Conservation (phyloP, 176 grass and related monocot genomes). For the Oryza punctata region DNA sequence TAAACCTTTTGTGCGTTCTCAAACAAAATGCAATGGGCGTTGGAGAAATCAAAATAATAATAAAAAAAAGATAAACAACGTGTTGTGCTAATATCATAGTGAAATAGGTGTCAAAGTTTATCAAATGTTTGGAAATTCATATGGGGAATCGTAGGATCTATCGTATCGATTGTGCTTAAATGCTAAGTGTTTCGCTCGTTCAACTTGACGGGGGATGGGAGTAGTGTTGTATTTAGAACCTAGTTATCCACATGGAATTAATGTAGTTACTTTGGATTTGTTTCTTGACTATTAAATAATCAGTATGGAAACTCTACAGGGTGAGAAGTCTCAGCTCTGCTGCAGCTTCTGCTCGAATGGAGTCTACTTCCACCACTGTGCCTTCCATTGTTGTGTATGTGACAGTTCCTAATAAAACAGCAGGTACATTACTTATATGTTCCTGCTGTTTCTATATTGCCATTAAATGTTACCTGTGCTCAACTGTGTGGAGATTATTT, state of each 20-base stretch:
- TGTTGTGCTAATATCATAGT: background rate
- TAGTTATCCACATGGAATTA: background rate
- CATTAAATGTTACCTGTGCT: background rate
- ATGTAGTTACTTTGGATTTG: background rate
- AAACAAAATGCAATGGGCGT: background rate
- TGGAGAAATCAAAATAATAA: background rate
- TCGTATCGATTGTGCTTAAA: background rate
- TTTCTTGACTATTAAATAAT: background rate
- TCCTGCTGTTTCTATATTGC: background rate
- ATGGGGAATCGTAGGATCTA: background rate
- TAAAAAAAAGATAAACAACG: background rate
- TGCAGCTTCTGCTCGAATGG: constrained; percentile 56
- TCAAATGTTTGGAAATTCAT: background rate
- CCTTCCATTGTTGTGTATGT: constrained; percentile 96
- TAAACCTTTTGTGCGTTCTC: background rate
- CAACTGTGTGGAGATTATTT: background rate
- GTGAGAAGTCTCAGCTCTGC: constrained; percentile 46
- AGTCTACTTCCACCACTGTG: constrained; percentile 55
- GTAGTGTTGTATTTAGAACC: background rate
- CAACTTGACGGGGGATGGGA: background rate
- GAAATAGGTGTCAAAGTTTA: background rate
- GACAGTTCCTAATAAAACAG: constrained; percentile 81
- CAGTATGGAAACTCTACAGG: constrained; percentile 26
- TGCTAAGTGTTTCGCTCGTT: background rate
- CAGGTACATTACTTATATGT: constrained; percentile 47